phyloP scores from a whole-genome alignment of 1,284 basidiomycete species.

The Ceratobasidium sp. region DNA sequence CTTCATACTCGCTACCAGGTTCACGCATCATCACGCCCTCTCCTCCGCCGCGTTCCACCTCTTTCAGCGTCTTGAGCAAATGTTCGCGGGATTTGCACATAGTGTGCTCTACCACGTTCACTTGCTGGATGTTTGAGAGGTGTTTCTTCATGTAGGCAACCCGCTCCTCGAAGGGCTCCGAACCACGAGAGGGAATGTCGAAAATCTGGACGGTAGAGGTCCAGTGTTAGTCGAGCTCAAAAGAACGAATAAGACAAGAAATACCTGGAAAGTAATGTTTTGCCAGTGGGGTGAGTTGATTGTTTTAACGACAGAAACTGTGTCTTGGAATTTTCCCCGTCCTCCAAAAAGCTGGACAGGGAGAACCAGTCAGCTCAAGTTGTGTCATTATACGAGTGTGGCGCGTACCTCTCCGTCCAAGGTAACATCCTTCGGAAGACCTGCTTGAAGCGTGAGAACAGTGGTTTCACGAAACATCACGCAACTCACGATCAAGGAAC shows the following conservation, averaged over 20 bases:
- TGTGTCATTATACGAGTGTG: slow-evolving; percentile 49
- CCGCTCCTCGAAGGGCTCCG: slow-evolving; percentile 70
- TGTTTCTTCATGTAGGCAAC: slow-evolving; percentile 63
- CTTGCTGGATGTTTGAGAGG: slow-evolving; percentile 64
- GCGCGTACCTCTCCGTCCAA: slow-evolving; percentile 68
- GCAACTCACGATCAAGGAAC: slow-evolving; percentile 69
- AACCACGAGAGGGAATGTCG: slow-evolving; percentile 70
- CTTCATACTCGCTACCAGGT: slow-evolving; percentile 68
- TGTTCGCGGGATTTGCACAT: slow-evolving; percentile 65
- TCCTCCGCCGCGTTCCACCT: slow-evolving; percentile 69
- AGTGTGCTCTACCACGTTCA: slow-evolving; percentile 69
- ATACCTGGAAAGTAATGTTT: slow-evolving; percentile 70
- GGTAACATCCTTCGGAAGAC: slow-evolving; percentile 69
- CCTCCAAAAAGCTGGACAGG: slow-evolving; percentile 65
- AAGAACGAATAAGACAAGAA: slow-evolving; percentile 6
- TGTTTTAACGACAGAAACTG: slow-evolving; percentile 68
- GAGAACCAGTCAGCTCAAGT: slow-evolving; percentile 47
- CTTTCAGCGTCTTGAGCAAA: slow-evolving; percentile 67
- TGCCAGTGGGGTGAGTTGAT: slow-evolving; percentile 68
- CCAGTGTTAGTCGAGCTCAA: not conserved
- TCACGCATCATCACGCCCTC: slow-evolving; percentile 78
- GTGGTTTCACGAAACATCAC: not conserved
- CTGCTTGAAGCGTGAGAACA: slow-evolving; percentile 55
- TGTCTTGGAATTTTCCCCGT: slow-evolving; percentile 70
- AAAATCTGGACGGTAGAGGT: slow-evolving; percentile 63